Conservation (phyloP, 106 monocot species). For the Allium cepa region DNA sequence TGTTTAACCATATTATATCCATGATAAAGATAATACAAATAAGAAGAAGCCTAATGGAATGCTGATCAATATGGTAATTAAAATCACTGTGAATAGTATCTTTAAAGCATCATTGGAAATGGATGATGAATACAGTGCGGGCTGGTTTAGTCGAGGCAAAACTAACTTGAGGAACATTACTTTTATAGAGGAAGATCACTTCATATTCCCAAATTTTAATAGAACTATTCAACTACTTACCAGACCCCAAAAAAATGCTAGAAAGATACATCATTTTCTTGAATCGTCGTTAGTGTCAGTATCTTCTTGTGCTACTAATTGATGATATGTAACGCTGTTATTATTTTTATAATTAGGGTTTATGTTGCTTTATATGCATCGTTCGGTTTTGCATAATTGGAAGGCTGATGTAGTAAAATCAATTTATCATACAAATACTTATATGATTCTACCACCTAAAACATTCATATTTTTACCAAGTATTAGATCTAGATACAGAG, state of each 20-base stretch:
- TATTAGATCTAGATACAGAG: no score
- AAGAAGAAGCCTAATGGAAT: slow-evolving; percentile 52
- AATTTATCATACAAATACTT: no score
- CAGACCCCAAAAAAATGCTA: slow-evolving; percentile 54
- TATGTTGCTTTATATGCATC: no score
- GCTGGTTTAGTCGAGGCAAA: slow-evolving; percentile 75
- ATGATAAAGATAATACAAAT: slow-evolving; percentile 36
- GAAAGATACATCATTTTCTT: slow-evolving; percentile 34
- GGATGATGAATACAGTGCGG: slow-evolving; percentile 99
- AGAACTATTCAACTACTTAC: slow-evolving; percentile 63
- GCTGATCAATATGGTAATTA: slow-evolving; percentile 90
- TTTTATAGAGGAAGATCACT: slow-evolving; percentile 97
- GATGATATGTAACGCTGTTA: no score
- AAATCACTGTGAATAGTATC: slow-evolving; percentile 87
- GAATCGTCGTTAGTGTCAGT: no score
- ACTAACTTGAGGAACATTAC: slow-evolving; percentile 53
- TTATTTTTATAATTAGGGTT: no score
- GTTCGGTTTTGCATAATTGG: no score
- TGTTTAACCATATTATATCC: slow-evolving; percentile 55
- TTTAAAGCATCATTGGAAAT: slow-evolving; percentile 98
- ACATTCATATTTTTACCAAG: no score
- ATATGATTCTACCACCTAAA: no score
- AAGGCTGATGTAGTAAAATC: no score
- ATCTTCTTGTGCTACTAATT: no score
- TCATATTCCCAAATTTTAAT: slow-evolving; percentile 87